A percentile compares a stretch with the other conserved stretches of the same genome.
These are phyloP conservation scores for Lepiota brunneoincarnata DNA, from an alignment of 768 basidiomycete species.

Conservation along the genomic window DNA sequence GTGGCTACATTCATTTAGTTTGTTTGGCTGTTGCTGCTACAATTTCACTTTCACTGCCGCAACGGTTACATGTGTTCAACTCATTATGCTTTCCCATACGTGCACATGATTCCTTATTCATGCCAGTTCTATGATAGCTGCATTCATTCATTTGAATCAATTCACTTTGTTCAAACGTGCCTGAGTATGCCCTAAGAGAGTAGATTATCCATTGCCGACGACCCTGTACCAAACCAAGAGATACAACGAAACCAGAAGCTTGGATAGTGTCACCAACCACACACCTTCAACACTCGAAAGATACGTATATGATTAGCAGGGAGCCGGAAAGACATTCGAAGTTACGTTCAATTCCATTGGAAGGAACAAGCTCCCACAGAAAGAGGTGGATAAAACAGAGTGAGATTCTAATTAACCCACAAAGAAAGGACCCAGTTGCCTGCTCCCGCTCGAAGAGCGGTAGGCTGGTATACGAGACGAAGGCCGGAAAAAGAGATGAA, in stretches of 20 bases:
- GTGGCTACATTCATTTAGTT: not conserved
- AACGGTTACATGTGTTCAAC: too few relatives aligned
- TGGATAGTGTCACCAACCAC: too few relatives aligned
- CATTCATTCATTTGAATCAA: constrained; percentile 2
- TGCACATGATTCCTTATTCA: constrained; percentile 1
- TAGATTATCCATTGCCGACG: too few relatives aligned
- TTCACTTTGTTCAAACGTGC: not conserved
- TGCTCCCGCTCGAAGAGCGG: not conserved
- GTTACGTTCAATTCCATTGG: too few relatives aligned
- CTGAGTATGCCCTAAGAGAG: too few relatives aligned
- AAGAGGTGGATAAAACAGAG: too few relatives aligned
- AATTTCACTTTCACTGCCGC: not conserved
- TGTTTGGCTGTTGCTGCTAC: constrained; percentile 9
- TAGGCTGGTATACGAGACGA: not conserved
- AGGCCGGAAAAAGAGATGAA: not conserved
- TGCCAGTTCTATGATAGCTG: constrained; percentile 6
- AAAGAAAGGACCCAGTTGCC: not conserved
- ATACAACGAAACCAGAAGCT: too few relatives aligned
- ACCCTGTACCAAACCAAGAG: too few relatives aligned
- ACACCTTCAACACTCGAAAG: too few relatives aligned
- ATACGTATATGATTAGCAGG: too few relatives aligned
- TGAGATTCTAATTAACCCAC: not conserved
- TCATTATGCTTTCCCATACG: not conserved
- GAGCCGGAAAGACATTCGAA: too few relatives aligned
- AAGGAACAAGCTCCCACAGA: too few relatives aligned